Evolutionary conservation across 2,329 filamentous ascomycete genomes (phyloP), one percentile per base, ranked within the genome.

Genomic region (Didymella glomerata): DNA sequence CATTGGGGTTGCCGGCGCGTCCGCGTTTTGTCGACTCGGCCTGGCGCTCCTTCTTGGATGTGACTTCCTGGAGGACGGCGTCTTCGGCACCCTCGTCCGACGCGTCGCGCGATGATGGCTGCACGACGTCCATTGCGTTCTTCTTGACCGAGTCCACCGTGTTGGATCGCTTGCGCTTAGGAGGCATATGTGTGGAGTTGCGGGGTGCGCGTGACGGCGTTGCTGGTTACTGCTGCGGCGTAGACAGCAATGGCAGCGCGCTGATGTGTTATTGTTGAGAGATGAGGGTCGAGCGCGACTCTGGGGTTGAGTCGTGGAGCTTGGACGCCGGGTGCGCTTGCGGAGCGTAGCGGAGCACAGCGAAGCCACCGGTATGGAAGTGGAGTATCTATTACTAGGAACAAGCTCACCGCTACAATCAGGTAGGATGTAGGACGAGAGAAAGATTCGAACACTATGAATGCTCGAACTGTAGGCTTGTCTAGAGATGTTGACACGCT

Each of bases 81-180:
- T 91, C 91, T 70, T 90, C 88, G 70, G 86, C 88, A 75, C 94
- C 92, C 79, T 96, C 91, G 65, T 85, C 90, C 16, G 91, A 94
- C 61, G 90, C 91, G 80, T 96, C 91, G 74, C 90, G 87, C 34
- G 91, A 93, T 18, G 90, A 92, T 34, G 90, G 84, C 76, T 89
- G 86, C 66, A 89, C 84, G 48, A 87, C 82, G 72, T 89, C 84
- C 57, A 85, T 80, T 67, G 80, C 73, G 62, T 82, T 73, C 66
- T 83, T 78, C 61, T 83, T 80, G 63, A 81, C 77, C 28, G 77
- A 82, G 65, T 82, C 76, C 20, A 81, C 78, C 62, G 83, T 85
- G 59, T 81, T 81, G 55, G 85, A 86, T 77, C 93, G 88, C 85
- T 97, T 97, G 79, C 93, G 90, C 84, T 97, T 97, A 69, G 81